phyloP scores from a whole-genome alignment of 768 basidiomycete genomes.

The Termitomyces sp. region DNA sequence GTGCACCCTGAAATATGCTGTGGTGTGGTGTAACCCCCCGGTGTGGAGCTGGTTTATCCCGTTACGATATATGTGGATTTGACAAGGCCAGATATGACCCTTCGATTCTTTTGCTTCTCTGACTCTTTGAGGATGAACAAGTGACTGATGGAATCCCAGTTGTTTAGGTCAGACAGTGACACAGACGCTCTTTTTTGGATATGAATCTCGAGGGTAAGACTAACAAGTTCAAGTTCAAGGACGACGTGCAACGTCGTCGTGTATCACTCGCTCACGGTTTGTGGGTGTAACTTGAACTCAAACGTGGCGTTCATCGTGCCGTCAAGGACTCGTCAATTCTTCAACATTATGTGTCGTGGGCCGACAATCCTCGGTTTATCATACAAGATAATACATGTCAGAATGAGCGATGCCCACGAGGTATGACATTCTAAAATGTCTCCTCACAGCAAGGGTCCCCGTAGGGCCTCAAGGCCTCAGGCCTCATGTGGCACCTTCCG shows the following conservation, averaged over 20 bases:
- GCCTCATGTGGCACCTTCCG: no score
- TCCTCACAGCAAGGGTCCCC: background rate
- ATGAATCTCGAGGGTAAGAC: no score
- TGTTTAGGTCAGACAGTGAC: no score
- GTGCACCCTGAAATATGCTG: conserved; percentile 27
- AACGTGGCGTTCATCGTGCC: no score
- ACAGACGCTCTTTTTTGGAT: no score
- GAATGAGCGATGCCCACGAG: background rate
- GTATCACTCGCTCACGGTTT: background rate
- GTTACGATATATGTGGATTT: conserved; percentile 45
- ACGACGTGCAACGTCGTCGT: no score
- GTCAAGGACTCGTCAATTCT: no score
- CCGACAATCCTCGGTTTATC: background rate
- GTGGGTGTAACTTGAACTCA: no score
- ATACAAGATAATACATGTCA: background rate
- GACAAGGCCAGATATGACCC: conserved; percentile 89
- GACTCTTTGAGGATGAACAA: background rate
- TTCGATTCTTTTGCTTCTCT: background rate
- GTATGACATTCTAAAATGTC: background rate
- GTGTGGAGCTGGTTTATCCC: conserved; percentile 43
- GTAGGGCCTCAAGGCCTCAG: background rate
- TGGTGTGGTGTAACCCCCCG: conserved; percentile 40
- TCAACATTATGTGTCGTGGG: background rate
- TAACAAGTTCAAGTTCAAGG: no score
- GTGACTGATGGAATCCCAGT: conserved; percentile 6